Evolutionary conservation across 768 basidiomycete genomes (phyloP), one percentile per base, ranked within the genome.

Genomic region (Rhodotorula kratochvilovae): DNA sequence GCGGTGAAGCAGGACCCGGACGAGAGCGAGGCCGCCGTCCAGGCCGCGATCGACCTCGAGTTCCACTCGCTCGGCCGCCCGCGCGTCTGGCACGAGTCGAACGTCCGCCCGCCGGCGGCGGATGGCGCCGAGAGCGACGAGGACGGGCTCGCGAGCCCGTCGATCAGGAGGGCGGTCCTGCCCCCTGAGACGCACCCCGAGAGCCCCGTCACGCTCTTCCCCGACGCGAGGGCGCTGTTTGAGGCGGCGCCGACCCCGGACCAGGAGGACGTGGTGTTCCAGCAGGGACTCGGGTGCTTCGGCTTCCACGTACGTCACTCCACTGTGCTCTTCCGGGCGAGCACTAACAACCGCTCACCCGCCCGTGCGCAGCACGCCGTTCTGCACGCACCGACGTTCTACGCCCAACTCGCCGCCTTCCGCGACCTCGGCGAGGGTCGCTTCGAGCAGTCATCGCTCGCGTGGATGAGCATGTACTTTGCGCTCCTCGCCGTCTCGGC

Each of bases 391-490:
- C 54, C 65, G 5, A 63, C 68, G 1, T 70, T 74, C 57, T 45
- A 62, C 39, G 29, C 45, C 13, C 72, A 74, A 33, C 43, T 70
- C 29, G 36, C 68, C 5, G 73, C 73, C 1, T 74, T 71, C 48
- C 51, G 55, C 11, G 54, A 61, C 21, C 69, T 74, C 42, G 69
- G 69, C 33, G 69, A 67, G 25, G 58, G 61, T 17, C 55, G 61
- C 5, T 74, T 71, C 60, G 50, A 53, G 4, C 39, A 36, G 1
- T 59, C 59, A 2, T 69, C 67, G 31, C 73, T 61, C 16, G 66
- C 73, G 2, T 74, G 73, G 73, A 59, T 74, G 53, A 63, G 61
- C 39, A 48, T 60, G 19, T 74, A 74, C 66, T 74, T 74, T 27
- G 73, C 73, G 1, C 15, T 74, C 15, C 59, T 71, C 54, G 68